Conservation (phyloP, 495 filamentous ascomycete species). For the Letharia columbiana region DNA sequence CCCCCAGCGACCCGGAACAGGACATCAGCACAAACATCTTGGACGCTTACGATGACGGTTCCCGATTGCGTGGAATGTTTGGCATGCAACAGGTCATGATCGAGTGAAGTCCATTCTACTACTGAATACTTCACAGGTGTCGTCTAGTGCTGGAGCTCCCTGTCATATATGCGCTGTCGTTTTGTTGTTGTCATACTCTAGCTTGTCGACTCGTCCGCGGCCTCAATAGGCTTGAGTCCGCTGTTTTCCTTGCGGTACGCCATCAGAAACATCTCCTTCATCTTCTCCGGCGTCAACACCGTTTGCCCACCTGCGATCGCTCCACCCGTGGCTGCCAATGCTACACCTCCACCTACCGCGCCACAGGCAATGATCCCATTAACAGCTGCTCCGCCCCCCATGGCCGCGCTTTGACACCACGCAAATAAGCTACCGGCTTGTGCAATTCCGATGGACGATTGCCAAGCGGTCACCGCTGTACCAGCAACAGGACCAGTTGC, state of each 20-base stretch:
- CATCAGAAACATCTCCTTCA: not conserved
- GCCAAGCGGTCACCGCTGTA: conserved; percentile 16
- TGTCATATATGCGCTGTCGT: too few relatives aligned
- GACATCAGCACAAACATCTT: too few relatives aligned
- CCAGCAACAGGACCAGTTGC: conserved; percentile 15
- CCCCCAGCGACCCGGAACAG: too few relatives aligned
- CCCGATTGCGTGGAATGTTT: too few relatives aligned
- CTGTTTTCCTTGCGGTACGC: not conserved
- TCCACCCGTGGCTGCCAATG: not conserved
- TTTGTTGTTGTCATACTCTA: too few relatives aligned
- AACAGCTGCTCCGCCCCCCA: conserved; percentile 27
- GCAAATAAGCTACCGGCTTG: conserved; percentile 28
- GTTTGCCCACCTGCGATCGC: not conserved
- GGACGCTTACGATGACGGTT: too few relatives aligned
- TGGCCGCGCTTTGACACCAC: conserved; percentile 31
- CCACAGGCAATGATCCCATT: conserved; percentile 20
- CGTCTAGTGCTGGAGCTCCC: too few relatives aligned
- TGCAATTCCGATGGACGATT: conserved; percentile 24
- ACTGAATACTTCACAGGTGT: too few relatives aligned
- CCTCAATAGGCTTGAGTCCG: not conserved
- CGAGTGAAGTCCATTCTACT: too few relatives aligned
- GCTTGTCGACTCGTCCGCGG: too few relatives aligned
- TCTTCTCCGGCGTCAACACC: not conserved
- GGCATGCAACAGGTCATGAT: too few relatives aligned
- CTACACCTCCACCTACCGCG: conserved; percentile 15